Evolutionary conservation across 2,329 filamentous ascomycete species (phyloP).

Genomic region (Didymella exigua): DNA sequence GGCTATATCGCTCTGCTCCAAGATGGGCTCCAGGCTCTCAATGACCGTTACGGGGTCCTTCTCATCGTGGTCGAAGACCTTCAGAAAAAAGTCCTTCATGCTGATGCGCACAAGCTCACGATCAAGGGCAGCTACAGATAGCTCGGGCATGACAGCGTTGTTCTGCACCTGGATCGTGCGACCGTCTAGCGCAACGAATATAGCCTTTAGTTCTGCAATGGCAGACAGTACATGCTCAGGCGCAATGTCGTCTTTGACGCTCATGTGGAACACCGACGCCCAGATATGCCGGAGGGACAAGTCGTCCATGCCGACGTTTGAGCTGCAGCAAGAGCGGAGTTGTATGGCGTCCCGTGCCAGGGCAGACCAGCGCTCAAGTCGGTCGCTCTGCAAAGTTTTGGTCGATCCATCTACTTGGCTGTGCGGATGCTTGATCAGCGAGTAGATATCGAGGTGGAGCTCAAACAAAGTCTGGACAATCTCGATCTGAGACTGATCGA

Average conservation of each 20-base stretch:
- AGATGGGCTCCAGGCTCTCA: constrained; percentile 87
- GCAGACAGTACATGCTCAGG: constrained; percentile 67
- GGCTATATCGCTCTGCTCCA: constrained; percentile 64
- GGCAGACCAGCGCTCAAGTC: constrained; percentile 64
- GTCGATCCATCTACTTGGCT: constrained; percentile 60
- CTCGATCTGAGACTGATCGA: constrained; percentile 53
- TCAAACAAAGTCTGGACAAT: constrained; percentile 68
- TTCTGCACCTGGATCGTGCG: constrained; percentile 71
- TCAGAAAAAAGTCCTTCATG: constrained; percentile 95
- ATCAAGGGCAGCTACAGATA: constrained; percentile 83
- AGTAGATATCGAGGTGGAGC: constrained; percentile 69
- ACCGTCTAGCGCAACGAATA: constrained; percentile 57
- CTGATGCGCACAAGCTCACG: constrained; percentile 90
- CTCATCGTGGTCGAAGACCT: constrained; percentile 82
- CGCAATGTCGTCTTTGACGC: constrained; percentile 59
- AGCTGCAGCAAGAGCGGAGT: constrained; percentile 34
- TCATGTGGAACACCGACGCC: constrained; percentile 68
- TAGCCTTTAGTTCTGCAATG: constrained; percentile 65
- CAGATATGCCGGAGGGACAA: constrained; percentile 68
- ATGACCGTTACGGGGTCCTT: constrained; percentile 84
- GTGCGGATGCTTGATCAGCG: constrained; percentile 65
- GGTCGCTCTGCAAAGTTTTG: constrained; percentile 61
- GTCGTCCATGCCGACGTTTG: constrained; percentile 41
- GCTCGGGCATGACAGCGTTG: constrained; percentile 84
- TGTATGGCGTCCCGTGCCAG: constrained; percentile 62